A percentile compares a stretch with the other conserved stretches of the same genome.
Conservation (phyloP, 73 alveolate species). For the Symbiodinium natans region DNA sequence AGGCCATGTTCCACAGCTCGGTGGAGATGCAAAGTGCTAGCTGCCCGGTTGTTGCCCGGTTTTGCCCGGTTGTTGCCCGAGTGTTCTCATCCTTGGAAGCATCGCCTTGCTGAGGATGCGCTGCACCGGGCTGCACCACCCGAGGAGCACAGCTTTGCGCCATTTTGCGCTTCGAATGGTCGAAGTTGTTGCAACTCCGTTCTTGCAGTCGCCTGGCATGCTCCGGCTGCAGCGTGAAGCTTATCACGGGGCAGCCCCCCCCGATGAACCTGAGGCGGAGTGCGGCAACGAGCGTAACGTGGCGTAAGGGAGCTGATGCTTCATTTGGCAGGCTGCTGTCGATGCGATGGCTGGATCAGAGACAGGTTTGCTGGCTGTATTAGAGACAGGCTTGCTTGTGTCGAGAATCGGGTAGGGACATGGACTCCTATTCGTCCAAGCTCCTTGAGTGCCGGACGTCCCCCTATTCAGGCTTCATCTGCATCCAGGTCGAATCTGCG, state of each 20-base stretch:
- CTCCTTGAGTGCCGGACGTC: too few relatives aligned
- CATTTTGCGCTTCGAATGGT: neutral
- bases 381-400: neutral
- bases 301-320: neutral
- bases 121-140: slow-evolving; percentile 1
- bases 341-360: too few relatives aligned
- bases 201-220: too few relatives aligned
- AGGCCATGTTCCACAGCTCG: slow-evolving; percentile 41
- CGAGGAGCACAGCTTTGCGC: neutral
- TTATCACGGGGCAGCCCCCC: neutral
- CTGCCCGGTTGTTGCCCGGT: neutral
- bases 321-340: too few relatives aligned
- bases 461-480: neutral
- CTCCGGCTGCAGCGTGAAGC: slow-evolving; percentile 20
- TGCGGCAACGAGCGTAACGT: neutral
- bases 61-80: too few relatives aligned
- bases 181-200: neutral
- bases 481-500: neutral
- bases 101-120: neutral
- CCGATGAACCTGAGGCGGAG: neutral
- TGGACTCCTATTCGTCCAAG: too few relatives aligned
- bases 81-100: too few relatives aligned
- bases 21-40: slow-evolving; percentile 27
- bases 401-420: too few relatives aligned
- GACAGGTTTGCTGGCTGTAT: neutral